phyloP scores from a whole-genome alignment of 78 protist genomes.

The Cavenderia fasciculata region DNA sequence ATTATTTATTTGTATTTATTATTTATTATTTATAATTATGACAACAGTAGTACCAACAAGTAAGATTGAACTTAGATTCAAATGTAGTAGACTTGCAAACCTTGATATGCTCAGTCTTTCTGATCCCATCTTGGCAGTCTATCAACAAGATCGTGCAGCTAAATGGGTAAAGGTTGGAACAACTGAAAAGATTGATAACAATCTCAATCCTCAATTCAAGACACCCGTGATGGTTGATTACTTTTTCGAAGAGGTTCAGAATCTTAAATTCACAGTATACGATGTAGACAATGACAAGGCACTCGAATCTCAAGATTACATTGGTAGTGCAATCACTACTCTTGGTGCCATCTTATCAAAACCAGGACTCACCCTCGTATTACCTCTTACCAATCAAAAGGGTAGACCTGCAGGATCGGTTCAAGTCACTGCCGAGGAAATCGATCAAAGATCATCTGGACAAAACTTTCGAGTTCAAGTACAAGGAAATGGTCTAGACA shows the following conservation, averaged over 20 bases:
- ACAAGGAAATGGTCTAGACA: slow-evolving; percentile 15
- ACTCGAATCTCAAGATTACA: slow-evolving; percentile 28
- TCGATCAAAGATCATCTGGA: background rate
- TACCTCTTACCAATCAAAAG: background rate
- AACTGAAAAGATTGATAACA: slow-evolving; percentile 61
- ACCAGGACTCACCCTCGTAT: slow-evolving; percentile 23
- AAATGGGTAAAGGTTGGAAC: slow-evolving; percentile 1
- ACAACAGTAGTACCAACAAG: too few relatives aligned
- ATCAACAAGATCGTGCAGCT: background rate
- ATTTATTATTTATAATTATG: too few relatives aligned
- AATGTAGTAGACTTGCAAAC: background rate
- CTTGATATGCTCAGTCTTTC: background rate
- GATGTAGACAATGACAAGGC: slow-evolving; percentile 60
- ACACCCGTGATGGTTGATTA: slow-evolving; percentile 40
- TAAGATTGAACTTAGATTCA: slow-evolving; percentile 15
- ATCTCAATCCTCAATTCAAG: slow-evolving; percentile 54
- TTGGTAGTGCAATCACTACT: slow-evolving; percentile 23
- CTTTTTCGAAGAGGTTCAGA: slow-evolving; percentile 77
- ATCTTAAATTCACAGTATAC: slow-evolving; percentile 7
- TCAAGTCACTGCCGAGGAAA: slow-evolving; percentile 11
- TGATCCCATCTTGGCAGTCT: slow-evolving; percentile 1
- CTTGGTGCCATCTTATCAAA: slow-evolving; percentile 32
- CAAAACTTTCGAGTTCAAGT: background rate
- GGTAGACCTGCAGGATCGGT: slow-evolving; percentile 13
- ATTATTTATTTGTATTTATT: too few relatives aligned